Percentiles rank a stretch among this genome's conserved stretches.
These are phyloP conservation scores for Arabidopsis arenosa DNA, from an alignment of 345 rosid species.

Conservation along the genomic window DNA sequence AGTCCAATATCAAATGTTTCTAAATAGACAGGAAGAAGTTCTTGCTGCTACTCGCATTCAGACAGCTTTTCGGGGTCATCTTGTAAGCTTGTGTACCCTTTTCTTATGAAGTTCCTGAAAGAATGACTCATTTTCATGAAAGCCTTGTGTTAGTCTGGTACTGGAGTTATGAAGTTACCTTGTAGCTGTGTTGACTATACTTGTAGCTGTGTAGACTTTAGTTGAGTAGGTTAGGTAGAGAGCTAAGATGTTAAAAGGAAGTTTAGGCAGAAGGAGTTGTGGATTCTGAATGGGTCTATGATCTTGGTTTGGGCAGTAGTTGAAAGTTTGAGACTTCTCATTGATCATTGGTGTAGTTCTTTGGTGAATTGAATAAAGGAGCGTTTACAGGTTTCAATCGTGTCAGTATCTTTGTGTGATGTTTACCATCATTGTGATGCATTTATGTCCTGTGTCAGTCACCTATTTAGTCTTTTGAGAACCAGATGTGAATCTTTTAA, in stretches of 20 bases:
- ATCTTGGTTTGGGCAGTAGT: background rate
- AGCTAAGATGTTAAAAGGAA: background rate
- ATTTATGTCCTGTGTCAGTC: background rate
- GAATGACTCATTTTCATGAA: background rate
- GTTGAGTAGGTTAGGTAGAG: slow-evolving; percentile 22
- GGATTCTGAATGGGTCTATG: background rate
- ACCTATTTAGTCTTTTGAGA: slow-evolving; percentile 4
- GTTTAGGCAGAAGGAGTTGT: background rate
- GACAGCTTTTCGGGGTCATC: slow-evolving; percentile 72
- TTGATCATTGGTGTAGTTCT: background rate
- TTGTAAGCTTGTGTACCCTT: slow-evolving; percentile 57
- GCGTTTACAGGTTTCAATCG: background rate
- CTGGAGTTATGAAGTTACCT: background rate
- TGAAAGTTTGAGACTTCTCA: background rate
- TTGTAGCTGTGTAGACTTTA: background rate
- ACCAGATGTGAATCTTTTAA: background rate
- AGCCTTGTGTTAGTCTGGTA: slow-evolving; percentile 9
- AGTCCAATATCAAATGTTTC: slow-evolving; percentile 38
- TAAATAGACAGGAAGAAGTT: slow-evolving; percentile 38
- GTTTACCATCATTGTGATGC: background rate
- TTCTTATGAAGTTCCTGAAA: background rate
- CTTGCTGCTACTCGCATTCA: slow-evolving; percentile 70
- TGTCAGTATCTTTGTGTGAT: slow-evolving; percentile 3
- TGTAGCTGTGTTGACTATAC: background rate
- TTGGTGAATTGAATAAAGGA: background rate